Base-by-base conservation (phyloP, 148 eudicot genomes). In the Chenopodium quinoa region DNA sequence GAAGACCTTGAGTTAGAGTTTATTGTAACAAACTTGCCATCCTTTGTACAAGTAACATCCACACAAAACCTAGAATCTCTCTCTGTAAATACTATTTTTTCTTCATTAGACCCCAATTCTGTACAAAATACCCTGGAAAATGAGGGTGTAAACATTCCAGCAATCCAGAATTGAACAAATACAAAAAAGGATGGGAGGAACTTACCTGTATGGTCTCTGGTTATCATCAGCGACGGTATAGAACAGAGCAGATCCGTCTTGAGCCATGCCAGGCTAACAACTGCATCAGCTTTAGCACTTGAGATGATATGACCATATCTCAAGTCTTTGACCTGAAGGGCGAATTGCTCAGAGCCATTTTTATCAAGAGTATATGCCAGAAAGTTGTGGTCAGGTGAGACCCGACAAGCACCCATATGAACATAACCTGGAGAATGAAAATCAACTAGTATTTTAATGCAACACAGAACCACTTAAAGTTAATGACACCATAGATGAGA, bases 1-100 rank as follows among this genome's bases (percentile, higher is more conserved):
- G 98, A 94, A 68, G 95, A 90, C 86, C 99, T 90, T 68, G 98
- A 94, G 90, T 94, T 96, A 54, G 99, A 96, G 88, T 96, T 96
- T 82, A 94, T 89, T 32, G 99, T 94, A 78, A 96, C 87, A 86
- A 92, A 96, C 79, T 89, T 94, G 70, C 97, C 94, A 90, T 96
- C 99, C 88, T 96, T 96, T 72, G 98, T 94, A 86, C 94, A 89
- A 71, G 95, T 89, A 47, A 96, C 92, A 84, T 96, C 99, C 77
- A 96, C 90, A 82, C 98, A 94, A 84, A 88, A 96, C 75, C 92
- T 87, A 48, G 97, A 83, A 88, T 96, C 95, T 63, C 82, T 85
- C 88, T 96, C 99, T 50, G 86, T 87, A 88, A 89, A 91, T 78
- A 96, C 81, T 75, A 83, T 68, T 75, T 68, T 82, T 71, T 90